A percentile compares a stretch with the other conserved stretches of the same genome.
phyloP scores from a whole-genome alignment of 345 rosid genomes.

The Salix purpurea region DNA sequence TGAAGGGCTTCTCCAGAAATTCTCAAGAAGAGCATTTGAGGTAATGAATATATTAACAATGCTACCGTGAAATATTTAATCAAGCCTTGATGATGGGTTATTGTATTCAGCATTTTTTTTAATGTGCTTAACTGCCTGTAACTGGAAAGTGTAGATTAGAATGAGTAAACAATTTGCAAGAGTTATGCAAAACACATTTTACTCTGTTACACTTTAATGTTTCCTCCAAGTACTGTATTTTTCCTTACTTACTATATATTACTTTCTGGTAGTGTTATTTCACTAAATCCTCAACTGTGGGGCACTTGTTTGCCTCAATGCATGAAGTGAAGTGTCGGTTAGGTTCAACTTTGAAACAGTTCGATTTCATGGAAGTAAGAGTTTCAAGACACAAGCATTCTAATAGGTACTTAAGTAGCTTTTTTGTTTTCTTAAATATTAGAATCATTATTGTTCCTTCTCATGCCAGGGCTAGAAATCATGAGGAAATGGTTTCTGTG shows the following conservation, averaged over 20 bases:
- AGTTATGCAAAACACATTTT: constrained; percentile 25
- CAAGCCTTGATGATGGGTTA: too few relatives aligned
- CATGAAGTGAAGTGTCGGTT: constrained; percentile 34
- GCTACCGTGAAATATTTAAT: too few relatives aligned
- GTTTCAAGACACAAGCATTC: constrained; percentile 51
- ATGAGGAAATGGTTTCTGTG: not conserved
- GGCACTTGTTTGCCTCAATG: constrained; percentile 21
- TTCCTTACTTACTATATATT: constrained; percentile 12
- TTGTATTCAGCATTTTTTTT: too few relatives aligned
- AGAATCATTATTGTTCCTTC: not conserved
- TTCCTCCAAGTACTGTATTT: constrained; percentile 31
- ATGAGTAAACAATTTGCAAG: too few relatives aligned
- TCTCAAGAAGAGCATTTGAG: too few relatives aligned
- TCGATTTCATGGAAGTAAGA: constrained; percentile 32
- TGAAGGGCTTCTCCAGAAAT: too few relatives aligned
- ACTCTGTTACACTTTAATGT: constrained; percentile 46
- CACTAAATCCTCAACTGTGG: constrained; percentile 36
- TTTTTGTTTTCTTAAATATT: not conserved
- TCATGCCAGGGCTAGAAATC: not conserved
- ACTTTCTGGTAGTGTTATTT: constrained; percentile 34
- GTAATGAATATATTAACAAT: too few relatives aligned
- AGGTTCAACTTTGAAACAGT: constrained; percentile 22
- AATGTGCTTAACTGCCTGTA: too few relatives aligned
- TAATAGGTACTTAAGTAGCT: constrained; percentile 32
- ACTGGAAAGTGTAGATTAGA: too few relatives aligned